A percentile compares a stretch with the other conserved stretches of the same genome.
Conservation (phyloP, 331 rosid species). For the Ulmus americana region DNA sequence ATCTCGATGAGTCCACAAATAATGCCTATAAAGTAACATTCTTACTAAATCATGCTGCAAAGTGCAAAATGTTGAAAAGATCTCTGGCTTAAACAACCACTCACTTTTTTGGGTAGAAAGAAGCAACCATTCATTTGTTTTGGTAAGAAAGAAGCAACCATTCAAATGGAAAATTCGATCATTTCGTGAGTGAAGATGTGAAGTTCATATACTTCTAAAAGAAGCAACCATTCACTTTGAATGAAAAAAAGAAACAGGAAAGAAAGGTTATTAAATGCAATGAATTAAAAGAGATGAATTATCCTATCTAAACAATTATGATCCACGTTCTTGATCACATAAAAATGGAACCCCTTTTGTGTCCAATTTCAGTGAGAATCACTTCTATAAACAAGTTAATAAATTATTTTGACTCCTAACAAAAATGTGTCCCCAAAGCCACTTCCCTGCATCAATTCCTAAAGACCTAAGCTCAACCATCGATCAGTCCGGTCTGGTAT, state of each 20-base stretch:
- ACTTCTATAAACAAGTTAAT: conserved; percentile 50
- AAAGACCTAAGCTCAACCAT: conserved; percentile 62
- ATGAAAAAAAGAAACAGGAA: background rate
- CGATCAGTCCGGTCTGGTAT: conserved; percentile 15
- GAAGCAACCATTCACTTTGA: too few species aligned
- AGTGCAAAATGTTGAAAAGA: too few species aligned
- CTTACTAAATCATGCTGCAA: too few species aligned
- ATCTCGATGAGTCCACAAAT: too few species aligned
- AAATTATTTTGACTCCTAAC: conserved; percentile 33
- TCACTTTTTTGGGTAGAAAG: too few species aligned
- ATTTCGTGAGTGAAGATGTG: too few species aligned
- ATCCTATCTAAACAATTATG: conserved; percentile 20
- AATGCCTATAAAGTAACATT: too few species aligned
- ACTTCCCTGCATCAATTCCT: conserved; percentile 28
- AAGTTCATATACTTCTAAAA: too few species aligned
- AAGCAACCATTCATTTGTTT: too few species aligned
- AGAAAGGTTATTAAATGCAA: conserved; percentile 2
- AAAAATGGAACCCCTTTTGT: conserved; percentile 16
- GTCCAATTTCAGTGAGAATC: conserved; percentile 39
- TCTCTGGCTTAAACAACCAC: too few species aligned
- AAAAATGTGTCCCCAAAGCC: conserved; percentile 33
- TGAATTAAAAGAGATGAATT: background rate
- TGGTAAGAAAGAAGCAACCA: too few species aligned
- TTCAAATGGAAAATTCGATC: too few species aligned
- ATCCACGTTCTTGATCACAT: conserved; percentile 5